These are phyloP conservation scores for Lasiodiplodia sp. DNA, from an alignment of 2,329 filamentous ascomycete genomes.

Conservation along the genomic window DNA sequence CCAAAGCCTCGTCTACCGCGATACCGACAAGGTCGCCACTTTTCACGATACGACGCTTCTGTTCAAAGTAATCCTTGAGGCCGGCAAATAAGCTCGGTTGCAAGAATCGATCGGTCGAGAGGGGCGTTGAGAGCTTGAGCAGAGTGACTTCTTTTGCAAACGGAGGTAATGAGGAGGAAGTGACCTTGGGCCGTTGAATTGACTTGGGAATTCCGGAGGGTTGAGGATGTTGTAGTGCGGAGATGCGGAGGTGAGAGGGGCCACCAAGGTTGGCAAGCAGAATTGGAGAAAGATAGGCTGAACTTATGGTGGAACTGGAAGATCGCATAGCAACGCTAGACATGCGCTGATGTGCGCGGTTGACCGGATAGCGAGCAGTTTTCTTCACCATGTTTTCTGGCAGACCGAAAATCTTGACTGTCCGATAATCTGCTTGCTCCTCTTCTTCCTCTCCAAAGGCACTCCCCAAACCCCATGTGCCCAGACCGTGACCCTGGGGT, in stretches of 20 bases:
- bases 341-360: slow-evolving; percentile 54
- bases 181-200: slow-evolving; percentile 53
- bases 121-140: slow-evolving; percentile 85
- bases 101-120: slow-evolving; percentile 83
- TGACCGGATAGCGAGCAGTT: slow-evolving; percentile 61
- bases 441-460: slow-evolving; percentile 70
- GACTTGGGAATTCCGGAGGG: slow-evolving; percentile 46
- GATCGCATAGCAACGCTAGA: slow-evolving; percentile 52
- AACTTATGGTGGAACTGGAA: background rate
- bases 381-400: slow-evolving; percentile 73
- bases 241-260: slow-evolving; percentile 79
- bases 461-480: slow-evolving; percentile 68
- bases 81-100: slow-evolving; percentile 87
- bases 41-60: slow-evolving; percentile 81
- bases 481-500: slow-evolving; percentile 72
- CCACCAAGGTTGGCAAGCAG: slow-evolving; percentile 85
- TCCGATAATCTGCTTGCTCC: slow-evolving; percentile 71
- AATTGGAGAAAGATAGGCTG: slow-evolving; percentile 82
- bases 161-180: slow-evolving; percentile 61
- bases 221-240: slow-evolving; percentile 64
- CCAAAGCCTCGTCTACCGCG: slow-evolving; percentile 84
- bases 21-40: slow-evolving; percentile 89
- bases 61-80: slow-evolving; percentile 87
- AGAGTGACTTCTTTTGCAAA: slow-evolving; percentile 81
- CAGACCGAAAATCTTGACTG: slow-evolving; percentile 86